Percentiles rank a stretch among this genome's conserved stretches.
These are phyloP conservation scores for Serendipita sp. DNA, from an alignment of 768 basidiomycete species.

Conservation along the genomic window DNA sequence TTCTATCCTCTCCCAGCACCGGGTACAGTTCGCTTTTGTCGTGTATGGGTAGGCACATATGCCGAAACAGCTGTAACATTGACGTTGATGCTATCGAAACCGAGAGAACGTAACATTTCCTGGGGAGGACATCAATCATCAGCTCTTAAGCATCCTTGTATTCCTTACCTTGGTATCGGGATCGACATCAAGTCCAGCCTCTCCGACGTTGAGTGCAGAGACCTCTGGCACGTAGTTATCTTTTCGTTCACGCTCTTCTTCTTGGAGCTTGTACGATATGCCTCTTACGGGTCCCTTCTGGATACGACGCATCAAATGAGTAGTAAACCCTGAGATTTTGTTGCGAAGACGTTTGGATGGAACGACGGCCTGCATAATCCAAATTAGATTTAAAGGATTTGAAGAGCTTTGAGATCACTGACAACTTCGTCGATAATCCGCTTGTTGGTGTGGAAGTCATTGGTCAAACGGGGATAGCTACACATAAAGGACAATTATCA, in stretches of 20 bases:
- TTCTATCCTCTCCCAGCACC: conserved; percentile 46
- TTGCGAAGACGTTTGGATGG: conserved; percentile 98
- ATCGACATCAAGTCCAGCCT: conserved; percentile 68
- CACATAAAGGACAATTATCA: neutral
- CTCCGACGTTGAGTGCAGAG: conserved; percentile 77
- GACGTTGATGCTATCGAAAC: conserved; percentile 85
- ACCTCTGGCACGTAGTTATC: conserved; percentile 99
- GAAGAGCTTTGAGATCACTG: conserved; percentile 20
- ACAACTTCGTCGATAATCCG: conserved; percentile 97
- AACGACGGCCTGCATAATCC: conserved; percentile 52
- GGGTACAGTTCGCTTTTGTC: conserved; percentile 61
- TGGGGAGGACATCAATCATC: conserved; percentile 17
- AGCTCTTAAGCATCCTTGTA: neutral
- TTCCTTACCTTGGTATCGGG: conserved; percentile 73
- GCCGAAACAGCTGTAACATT: conserved; percentile 53
- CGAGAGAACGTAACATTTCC: conserved; percentile 80
- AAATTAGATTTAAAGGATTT: neutral
- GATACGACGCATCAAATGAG: conserved; percentile 99
- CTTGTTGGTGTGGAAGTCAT: conserved; percentile 99
- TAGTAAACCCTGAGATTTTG: conserved; percentile 99
- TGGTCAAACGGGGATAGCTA: conserved; percentile 96
- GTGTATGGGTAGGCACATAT: conserved; percentile 40
- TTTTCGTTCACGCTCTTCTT: conserved; percentile 98
- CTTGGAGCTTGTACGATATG: conserved; percentile 99
- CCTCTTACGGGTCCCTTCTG: conserved; percentile 96